Percentiles rank a stretch among this genome's conserved stretches.
phyloP scores from a whole-genome alignment of 331 rosid species.

The Rosa hybrid region DNA sequence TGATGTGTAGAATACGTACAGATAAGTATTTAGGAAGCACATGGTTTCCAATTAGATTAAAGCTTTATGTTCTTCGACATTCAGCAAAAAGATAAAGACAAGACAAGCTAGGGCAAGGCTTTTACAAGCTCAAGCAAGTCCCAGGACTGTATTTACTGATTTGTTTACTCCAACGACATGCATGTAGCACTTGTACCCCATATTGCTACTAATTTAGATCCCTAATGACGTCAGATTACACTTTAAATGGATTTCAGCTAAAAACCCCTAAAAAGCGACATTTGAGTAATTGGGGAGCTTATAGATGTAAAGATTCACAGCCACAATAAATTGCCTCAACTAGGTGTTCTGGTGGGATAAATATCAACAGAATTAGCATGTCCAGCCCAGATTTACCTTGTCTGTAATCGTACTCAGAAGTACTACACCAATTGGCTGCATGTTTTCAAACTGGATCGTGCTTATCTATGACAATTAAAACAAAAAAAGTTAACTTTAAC shows the following conservation, averaged over 20 bases:
- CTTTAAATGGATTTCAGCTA: not conserved
- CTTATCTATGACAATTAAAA: constrained; percentile 61
- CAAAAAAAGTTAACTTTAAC: constrained; percentile 20
- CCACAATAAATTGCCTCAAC: not conserved
- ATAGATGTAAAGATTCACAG: not conserved
- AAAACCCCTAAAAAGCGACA: not conserved
- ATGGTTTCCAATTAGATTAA: not conserved
- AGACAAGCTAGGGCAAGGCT: not conserved
- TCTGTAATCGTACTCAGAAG: constrained; percentile 85
- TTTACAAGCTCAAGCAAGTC: not conserved
- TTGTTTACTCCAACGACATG: not conserved
- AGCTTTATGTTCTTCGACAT: not conserved
- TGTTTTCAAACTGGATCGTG: constrained; percentile 94
- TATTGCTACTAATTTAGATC: not conserved
- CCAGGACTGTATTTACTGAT: not conserved
- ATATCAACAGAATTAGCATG: not conserved
- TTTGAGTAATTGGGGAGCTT: not conserved
- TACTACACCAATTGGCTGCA: constrained; percentile 91
- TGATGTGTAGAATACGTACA: not conserved
- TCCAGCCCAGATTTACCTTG: constrained; percentile 53
- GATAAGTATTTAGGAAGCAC: not conserved
- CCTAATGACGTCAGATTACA: not conserved
- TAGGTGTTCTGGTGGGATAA: not conserved
- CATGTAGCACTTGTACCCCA: not conserved
- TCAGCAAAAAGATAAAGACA: not conserved